Evolutionary conservation across 106 monocot genomes (phyloP).

Genomic region (Phalaenopsis aphrodite): DNA sequence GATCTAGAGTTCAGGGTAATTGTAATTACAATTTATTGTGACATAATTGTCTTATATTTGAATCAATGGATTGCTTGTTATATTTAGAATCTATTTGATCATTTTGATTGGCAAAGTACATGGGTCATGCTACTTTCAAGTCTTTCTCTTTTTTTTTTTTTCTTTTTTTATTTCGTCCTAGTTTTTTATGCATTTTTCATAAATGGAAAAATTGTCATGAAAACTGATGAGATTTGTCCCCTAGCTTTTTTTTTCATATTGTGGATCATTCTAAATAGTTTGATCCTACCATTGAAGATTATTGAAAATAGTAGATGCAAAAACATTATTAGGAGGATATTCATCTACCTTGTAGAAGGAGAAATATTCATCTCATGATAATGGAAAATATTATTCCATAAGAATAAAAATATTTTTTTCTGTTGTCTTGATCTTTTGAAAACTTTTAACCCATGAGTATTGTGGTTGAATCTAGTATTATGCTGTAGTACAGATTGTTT

Average conservation of each 20-base stretch:
- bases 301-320: neutral
- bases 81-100: neutral
- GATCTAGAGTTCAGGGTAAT: neutral
- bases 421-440: neutral
- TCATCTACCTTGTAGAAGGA: neutral
- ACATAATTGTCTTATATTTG: neutral
- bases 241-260: neutral
- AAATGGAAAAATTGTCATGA: neutral
- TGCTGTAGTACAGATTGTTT: neutral
- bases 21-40: neutral
- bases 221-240: neutral
- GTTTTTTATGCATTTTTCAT: no score
- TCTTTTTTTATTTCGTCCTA: neutral
- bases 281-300: neutral
- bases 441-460: neutral
- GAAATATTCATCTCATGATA: neutral
- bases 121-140: neutral
- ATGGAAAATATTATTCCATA: neutral
- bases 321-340: neutral
- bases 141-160: neutral
- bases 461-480: neutral
- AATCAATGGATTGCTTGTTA: neutral
- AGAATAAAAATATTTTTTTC: neutral
- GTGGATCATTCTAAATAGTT: neutral
- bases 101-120: neutral